Conservation (phyloP, 257 asterid species). For the Nicotiana otophora region DNA sequence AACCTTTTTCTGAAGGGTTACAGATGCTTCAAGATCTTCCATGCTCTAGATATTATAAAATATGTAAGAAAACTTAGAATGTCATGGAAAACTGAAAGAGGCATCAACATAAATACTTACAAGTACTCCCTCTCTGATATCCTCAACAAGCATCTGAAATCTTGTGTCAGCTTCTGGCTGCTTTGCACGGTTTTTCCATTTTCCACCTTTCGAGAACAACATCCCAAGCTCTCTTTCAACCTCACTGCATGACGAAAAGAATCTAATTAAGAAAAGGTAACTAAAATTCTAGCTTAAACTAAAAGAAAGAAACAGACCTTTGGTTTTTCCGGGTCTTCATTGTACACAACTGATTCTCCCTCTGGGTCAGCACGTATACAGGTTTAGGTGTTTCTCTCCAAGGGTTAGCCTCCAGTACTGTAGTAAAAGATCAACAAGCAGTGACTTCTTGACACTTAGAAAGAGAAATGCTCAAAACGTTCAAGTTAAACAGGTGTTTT, state of each 20-base stretch:
- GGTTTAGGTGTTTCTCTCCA: conserved; percentile 90
- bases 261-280: conserved; percentile 10
- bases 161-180: conserved; percentile 45
- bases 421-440: conserved; percentile 9
- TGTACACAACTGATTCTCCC: conserved; percentile 84
- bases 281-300: background rate
- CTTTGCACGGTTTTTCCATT: conserved; percentile 52
- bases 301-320: conserved; percentile 40
- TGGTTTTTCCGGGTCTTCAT: conserved; percentile 85
- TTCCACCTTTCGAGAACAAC: conserved; percentile 68
- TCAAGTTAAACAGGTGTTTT: background rate
- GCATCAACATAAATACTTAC: conserved; percentile 37
- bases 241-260: conserved; percentile 53
- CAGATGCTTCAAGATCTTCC: background rate
- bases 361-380: conserved; percentile 84
- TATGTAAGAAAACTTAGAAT: background rate
- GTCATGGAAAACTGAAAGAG: background rate
- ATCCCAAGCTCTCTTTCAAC: conserved; percentile 85
- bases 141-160: conserved; percentile 95
- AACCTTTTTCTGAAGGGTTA: background rate
- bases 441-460: background rate
- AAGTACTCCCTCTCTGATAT: conserved; percentile 80
- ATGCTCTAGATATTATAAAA: background rate
- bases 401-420: conserved; percentile 90
- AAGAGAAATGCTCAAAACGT: background rate